Evolutionary conservation across 2,329 filamentous ascomycete species (phyloP), one percentile per base, ranked within the genome.

Genomic region (Aspergillus fumigatiaffinis): DNA sequence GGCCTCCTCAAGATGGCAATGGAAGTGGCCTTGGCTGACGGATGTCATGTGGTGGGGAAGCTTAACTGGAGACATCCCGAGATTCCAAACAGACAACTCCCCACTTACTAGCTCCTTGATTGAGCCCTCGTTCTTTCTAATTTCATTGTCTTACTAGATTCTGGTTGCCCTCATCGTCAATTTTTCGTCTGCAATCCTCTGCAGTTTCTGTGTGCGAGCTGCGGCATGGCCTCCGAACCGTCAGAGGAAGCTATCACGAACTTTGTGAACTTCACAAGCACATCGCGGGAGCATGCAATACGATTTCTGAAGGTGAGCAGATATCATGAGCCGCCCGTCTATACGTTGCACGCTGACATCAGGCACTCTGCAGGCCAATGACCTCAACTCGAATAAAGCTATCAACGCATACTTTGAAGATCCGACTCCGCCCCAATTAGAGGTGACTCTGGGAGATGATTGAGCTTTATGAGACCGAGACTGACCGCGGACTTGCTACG

Each of bases 371-470:
- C 53, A 79, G 78, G 76, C 75, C 53, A 74, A 78, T 59, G 73
- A 78, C 53, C 71, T 75, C 50, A 73, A 80, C 60, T 70, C 75
- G 1, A 72, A 77, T 44, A 74, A 73, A 63, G 77, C 78, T 32
- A 73, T 79, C 59, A 79, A 80, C 65, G 77, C 77, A 21, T 80
- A 76, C 61, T 78, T 77, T 35, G 77, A 80, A 66, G 75, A 78
- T 61, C 76, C 76, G 17, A 70, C 68, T 17, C 68, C 71, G 26
- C 63, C 70, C 21, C 66, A 69, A 47, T 59, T 63, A 52, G 60
- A 75, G 68, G 74, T 75, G 61, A 60, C 54, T 28, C 42, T 50
- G 25, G 29, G 28, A 49, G 35, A 53, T 41, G 23, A 44, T 56
- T 17, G 10, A 25, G 23, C 47, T 20, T 9, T 32, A 49, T 26